Evolutionary conservation across 2,329 filamentous ascomycete species (phyloP), one percentile per base, ranked within the genome.

Genomic region (Alternaria solani): DNA sequence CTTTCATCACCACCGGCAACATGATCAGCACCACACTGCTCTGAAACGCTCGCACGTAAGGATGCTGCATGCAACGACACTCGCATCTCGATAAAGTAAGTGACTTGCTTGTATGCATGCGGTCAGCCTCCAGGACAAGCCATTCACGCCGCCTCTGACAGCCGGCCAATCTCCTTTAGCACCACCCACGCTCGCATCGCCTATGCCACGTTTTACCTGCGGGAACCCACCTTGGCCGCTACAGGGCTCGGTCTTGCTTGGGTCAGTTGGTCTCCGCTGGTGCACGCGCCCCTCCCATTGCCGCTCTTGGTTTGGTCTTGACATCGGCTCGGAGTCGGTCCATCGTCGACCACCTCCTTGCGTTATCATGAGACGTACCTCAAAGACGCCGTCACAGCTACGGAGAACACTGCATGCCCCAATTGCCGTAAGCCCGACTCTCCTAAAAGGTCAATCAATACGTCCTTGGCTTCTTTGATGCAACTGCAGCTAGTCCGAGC

Each of bases 21-120:
- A 55, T 12, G 32, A 11, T 32, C 20, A 25, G 28, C 46, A 49
- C 46, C 23, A 42, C 25, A 28, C 59, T 55, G 44, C 59, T 39
- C 56, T 66, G 63, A 65, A 64, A 69, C 65, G 52, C 44, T 47
- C 62, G 59, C 44, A 62, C 54, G 47, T 57, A 60, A 64, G 60
- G 63, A 64, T 57, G 39, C 56, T 64, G 61, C 39, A 62, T 58
- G 47, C 54, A 60, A 62, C 58, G 62, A 65, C 57, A 43, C 55
- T 42, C 62, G 57, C 61, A 65, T 56, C 46, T 59, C 61, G 56
- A 64, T 60, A 62, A 42, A 34, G 34, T 38, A 36, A 59, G 51
- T 51, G 20, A 23, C 20, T 23, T 23, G 4, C 28, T 30, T 30
- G 28, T 30, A 30, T 41, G 52, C 55, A 63, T 68, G 62, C 66